Conservation (phyloP, 2,329 filamentous ascomycete species). For the Alternaria ethzedia region DNA sequence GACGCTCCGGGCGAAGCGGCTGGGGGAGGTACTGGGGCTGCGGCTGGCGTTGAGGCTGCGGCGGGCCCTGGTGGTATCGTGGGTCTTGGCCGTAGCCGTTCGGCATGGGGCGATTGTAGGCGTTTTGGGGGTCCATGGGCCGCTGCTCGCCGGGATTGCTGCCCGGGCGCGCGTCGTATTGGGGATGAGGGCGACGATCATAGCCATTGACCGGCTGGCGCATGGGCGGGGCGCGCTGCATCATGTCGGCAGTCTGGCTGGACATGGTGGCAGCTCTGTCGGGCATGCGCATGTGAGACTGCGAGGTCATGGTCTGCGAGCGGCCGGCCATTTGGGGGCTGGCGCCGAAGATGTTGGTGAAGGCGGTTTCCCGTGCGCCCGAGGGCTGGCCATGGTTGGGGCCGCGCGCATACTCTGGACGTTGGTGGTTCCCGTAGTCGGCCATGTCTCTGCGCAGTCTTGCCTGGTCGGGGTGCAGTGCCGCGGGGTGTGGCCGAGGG, state of each 20-base stretch:
- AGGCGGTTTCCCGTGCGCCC: conserved; percentile 87
- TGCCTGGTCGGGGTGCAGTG: conserved; percentile 17
- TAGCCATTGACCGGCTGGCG: conserved; percentile 56
- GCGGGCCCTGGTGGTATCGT: conserved; percentile 43
- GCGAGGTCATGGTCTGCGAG: conserved; percentile 93
- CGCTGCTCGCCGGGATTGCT: conserved; percentile 36
- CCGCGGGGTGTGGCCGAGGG: conserved; percentile 7
- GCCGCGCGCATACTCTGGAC: conserved; percentile 63
- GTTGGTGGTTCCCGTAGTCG: conserved; percentile 68
- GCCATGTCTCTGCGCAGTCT: conserved; percentile 57
- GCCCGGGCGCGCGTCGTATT: conserved; percentile 35
- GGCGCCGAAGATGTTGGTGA: conserved; percentile 93
- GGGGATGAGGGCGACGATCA: conserved; percentile 41
- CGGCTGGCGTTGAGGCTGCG: conserved; percentile 48
- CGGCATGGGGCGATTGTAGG: conserved; percentile 40
- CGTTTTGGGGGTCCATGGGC: conserved; percentile 33
- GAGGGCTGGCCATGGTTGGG: conserved; percentile 60
- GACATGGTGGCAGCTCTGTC: conserved; percentile 78
- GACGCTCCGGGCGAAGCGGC: conserved; percentile 67
- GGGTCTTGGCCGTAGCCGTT: conserved; percentile 50
- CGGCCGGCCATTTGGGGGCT: conserved; percentile 76
- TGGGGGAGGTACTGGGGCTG: conserved; percentile 66
- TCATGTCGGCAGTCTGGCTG: conserved; percentile 55
- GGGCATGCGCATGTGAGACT: conserved; percentile 65
- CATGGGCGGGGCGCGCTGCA: conserved; percentile 70